phyloP scores from a whole-genome alignment of 306 rosid genomes.

The Cajanus cajan region DNA sequence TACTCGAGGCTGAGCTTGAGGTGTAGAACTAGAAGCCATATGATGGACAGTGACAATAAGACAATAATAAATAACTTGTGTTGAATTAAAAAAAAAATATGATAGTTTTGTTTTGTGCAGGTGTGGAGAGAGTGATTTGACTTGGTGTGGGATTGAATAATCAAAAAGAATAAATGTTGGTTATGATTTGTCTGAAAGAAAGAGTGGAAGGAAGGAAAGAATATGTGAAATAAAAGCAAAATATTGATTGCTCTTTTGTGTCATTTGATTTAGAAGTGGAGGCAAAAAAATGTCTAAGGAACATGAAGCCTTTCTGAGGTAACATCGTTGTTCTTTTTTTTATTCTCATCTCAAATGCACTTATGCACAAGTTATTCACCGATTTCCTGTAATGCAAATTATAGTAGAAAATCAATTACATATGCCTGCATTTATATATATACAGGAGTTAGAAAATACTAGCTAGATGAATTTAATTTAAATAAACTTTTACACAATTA shows the following conservation, averaged over 20 bases:
- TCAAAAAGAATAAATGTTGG: slow-evolving; percentile 40
- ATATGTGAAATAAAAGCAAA: slow-evolving; percentile 44
- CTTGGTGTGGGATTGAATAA: neutral
- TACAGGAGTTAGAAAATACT: too few species aligned
- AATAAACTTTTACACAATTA: too few species aligned
- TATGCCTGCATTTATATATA: neutral
- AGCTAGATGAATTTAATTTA: too few species aligned
- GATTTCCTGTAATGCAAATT: neutral
- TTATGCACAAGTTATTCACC: neutral
- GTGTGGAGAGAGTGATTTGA: slow-evolving; percentile 6
- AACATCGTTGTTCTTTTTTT: slow-evolving; percentile 51
- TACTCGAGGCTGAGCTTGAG: slow-evolving; percentile 40
- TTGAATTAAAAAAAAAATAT: slow-evolving; percentile 14
- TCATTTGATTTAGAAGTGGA: slow-evolving; percentile 21
- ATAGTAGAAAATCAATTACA: neutral
- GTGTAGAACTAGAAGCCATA: slow-evolving; percentile 55
- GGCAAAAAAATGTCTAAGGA: slow-evolving; percentile 57
- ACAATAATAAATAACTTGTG: neutral
- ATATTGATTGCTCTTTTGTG: slow-evolving; percentile 18
- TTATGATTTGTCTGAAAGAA: slow-evolving; percentile 33
- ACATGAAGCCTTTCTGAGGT: slow-evolving; percentile 25
- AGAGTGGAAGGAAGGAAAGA: slow-evolving; percentile 63
- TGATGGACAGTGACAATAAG: neutral
- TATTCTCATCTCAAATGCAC: slow-evolving; percentile 31
- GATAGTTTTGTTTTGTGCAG: slow-evolving; percentile 3